phyloP scores from a whole-genome alignment of 2,329 filamentous ascomycete genomes.

The Pochonia chlamydosporia region DNA sequence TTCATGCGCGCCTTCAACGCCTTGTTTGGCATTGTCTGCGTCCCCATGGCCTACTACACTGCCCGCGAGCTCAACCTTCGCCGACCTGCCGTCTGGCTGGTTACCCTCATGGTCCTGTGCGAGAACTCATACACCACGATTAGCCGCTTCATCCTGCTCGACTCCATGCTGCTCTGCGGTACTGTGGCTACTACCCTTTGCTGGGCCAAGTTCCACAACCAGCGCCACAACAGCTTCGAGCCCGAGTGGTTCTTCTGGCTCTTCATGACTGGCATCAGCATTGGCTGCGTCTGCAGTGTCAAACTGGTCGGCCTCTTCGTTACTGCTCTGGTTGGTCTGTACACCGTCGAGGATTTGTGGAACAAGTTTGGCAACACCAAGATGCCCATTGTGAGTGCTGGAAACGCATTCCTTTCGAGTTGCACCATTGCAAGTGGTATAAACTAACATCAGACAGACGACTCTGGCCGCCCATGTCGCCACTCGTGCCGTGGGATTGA shows the following conservation, averaged over 20 bases:
- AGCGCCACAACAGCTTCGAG: conserved; percentile 80
- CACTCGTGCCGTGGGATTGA: conserved; percentile 79
- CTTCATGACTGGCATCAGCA: conserved; percentile 86
- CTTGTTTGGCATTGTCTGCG: conserved; percentile 84
- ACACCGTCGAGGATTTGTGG: conserved; percentile 96
- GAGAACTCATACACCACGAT: conserved; percentile 99
- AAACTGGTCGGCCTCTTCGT: conserved; percentile 97
- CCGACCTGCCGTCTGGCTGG: conserved; percentile 85
- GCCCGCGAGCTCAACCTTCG: conserved; percentile 85
- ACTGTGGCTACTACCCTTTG: conserved; percentile 97
- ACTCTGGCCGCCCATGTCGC: conserved; percentile 72
- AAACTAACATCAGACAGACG: conserved; percentile 24
- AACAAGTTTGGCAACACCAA: conserved; percentile 92
- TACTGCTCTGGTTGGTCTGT: conserved; percentile 88
- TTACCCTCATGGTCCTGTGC: conserved; percentile 94
- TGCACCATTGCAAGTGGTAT: neutral
- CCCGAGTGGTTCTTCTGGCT: conserved; percentile 94
- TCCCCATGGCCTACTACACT: conserved; percentile 93
- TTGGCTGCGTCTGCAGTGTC: conserved; percentile 96
- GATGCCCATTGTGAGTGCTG: conserved; percentile 68
- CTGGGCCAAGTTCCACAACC: conserved; percentile 93
- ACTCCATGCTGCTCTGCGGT: conserved; percentile 97
- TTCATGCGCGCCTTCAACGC: conserved; percentile 99
- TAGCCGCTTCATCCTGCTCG: conserved; percentile 93
- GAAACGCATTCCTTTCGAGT: conserved; percentile 6